phyloP scores from a whole-genome alignment of 2,329 filamentous ascomycete species.

The Phyllosticta citribraziliensis region DNA sequence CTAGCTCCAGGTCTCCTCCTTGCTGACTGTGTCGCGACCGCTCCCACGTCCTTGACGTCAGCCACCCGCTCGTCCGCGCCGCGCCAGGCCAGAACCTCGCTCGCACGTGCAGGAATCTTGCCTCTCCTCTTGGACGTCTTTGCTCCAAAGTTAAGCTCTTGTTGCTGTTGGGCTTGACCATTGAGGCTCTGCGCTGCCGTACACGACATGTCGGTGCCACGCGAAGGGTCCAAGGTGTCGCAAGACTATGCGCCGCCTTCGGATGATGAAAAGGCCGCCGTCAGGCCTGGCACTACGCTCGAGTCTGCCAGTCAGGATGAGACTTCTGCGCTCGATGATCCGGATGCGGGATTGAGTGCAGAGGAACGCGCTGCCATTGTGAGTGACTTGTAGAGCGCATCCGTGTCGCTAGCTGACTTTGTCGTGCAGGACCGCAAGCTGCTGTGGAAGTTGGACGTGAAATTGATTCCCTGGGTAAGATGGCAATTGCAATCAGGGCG shows the following conservation, averaged over 20 bases:
- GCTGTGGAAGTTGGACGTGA: slow-evolving; percentile 51
- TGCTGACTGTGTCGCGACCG: neutral
- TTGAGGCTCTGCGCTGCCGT: neutral
- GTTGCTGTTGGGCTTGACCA: neutral
- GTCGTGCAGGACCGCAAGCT: slow-evolving; percentile 48
- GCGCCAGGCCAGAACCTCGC: too few relatives aligned
- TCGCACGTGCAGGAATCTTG: neutral
- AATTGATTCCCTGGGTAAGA: slow-evolving; percentile 49
- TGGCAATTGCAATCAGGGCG: neutral
- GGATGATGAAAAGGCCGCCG: slow-evolving; percentile 15
- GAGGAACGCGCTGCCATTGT: slow-evolving; percentile 55
- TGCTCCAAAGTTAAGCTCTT: neutral
- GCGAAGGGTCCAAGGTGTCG: neutral
- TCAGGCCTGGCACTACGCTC: slow-evolving; percentile 9
- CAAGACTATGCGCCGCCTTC: neutral
- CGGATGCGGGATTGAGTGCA: slow-evolving; percentile 54
- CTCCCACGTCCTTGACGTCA: neutral
- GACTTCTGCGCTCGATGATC: slow-evolving; percentile 34
- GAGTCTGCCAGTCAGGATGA: slow-evolving; percentile 6
- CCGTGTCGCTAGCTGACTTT: neutral
- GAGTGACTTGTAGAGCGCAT: slow-evolving; percentile 18
- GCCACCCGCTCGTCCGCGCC: neutral
- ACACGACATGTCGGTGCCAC: neutral
- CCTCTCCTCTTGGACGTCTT: too few relatives aligned
- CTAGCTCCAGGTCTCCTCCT: neutral